These are phyloP conservation scores for Bertia moriformis DNA, from an alignment of 2,329 filamentous ascomycete genomes.

Conservation along the genomic window DNA sequence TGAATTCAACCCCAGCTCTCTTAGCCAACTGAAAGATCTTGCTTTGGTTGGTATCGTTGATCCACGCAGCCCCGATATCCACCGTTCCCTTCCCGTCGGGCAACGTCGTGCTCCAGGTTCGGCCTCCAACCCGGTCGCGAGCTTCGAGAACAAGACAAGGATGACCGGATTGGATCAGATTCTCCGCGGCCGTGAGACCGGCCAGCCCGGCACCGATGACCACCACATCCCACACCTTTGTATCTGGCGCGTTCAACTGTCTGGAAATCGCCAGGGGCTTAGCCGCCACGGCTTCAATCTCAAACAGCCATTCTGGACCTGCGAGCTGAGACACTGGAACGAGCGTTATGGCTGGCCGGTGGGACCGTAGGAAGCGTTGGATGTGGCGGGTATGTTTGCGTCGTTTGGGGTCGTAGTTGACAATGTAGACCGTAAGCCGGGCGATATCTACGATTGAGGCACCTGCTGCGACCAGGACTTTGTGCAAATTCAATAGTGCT, in stretches of 20 bases:
- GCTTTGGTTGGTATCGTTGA: constrained; percentile 12
- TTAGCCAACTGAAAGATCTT: neutral
- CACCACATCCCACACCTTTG: constrained; percentile 13
- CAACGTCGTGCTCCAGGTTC: constrained; percentile 14
- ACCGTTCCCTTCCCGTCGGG: constrained; percentile 9
- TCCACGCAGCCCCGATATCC: constrained; percentile 19
- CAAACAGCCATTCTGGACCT: neutral
- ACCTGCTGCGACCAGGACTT: neutral
- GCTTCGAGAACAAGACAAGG: constrained; percentile 22
- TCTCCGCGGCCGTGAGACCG: constrained; percentile 18
- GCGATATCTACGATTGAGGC: neutral
- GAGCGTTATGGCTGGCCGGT: neutral
- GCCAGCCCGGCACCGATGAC: constrained; percentile 22
- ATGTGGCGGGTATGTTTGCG: neutral
- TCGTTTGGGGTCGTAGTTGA: neutral
- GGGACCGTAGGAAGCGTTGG: neutral
- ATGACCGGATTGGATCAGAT: constrained; percentile 13
- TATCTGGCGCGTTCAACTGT: neutral
- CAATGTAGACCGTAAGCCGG: neutral
- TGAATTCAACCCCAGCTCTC: neutral
- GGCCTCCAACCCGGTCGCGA: constrained; percentile 24
- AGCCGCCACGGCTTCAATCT: neutral
- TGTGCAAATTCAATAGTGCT: neutral
- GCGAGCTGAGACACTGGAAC: neutral
- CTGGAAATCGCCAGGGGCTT: neutral